Conservation (phyloP, 1,284 basidiomycete species). For the Marasmius oreades region DNA sequence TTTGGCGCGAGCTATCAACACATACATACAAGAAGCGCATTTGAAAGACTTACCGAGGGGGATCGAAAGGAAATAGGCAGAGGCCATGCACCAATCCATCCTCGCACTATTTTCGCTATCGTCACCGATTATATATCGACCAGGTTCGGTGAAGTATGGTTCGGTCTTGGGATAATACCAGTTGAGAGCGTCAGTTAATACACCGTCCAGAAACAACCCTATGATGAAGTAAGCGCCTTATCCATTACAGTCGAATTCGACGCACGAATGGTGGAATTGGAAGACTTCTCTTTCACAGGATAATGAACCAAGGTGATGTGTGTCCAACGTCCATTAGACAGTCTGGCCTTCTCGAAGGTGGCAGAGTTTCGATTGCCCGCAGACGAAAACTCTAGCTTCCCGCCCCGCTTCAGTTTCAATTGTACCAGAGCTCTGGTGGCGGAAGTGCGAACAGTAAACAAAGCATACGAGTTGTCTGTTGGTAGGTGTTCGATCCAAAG, state of each 20-base stretch:
- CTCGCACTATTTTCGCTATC: slow-evolving; percentile 28
- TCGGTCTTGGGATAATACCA: slow-evolving; percentile 60
- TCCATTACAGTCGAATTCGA: slow-evolving; percentile 10
- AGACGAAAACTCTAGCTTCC: slow-evolving; percentile 51
- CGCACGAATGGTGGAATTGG: slow-evolving; percentile 62
- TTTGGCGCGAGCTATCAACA: slow-evolving; percentile 1
- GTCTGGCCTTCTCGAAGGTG: slow-evolving; percentile 40
- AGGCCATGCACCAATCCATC: slow-evolving; percentile 70
- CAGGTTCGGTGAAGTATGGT: slow-evolving; percentile 25
- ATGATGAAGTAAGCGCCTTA: slow-evolving; percentile 7
- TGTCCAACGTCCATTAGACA: slow-evolving; percentile 60
- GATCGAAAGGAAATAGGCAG: slow-evolving; percentile 55
- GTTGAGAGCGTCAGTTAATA: slow-evolving; percentile 55
- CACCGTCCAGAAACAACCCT: slow-evolving; percentile 75
- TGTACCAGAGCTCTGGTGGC: slow-evolving; percentile 33
- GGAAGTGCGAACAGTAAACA: slow-evolving; percentile 44
- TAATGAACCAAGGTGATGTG: slow-evolving; percentile 65
- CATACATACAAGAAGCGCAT: slow-evolving; percentile 4
- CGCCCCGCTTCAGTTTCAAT: slow-evolving; percentile 51
- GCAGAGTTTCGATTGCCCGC: slow-evolving; percentile 35
- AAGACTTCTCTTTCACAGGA: slow-evolving; percentile 40
- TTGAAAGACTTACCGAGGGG: slow-evolving; percentile 47
- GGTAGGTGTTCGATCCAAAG: slow-evolving; percentile 62
- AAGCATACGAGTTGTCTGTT: slow-evolving; percentile 29
- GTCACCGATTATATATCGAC: slow-evolving; percentile 54